These are phyloP conservation scores for Spatholobus suberectus DNA, from an alignment of 306 rosid genomes.

Conservation along the genomic window DNA sequence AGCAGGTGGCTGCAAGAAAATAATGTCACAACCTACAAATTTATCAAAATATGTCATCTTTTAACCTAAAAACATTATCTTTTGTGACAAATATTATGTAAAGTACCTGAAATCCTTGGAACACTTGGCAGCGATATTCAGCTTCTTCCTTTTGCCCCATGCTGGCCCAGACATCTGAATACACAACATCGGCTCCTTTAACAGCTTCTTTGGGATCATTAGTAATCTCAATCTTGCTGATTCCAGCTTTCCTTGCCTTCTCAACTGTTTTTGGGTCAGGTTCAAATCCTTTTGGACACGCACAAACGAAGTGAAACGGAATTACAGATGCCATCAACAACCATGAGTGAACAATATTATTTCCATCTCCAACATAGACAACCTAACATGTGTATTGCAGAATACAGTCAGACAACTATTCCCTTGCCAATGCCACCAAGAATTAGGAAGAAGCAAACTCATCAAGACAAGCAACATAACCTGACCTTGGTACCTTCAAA, in stretches of 20 bases:
- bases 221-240: slow-evolving; percentile 93
- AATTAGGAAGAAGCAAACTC: slow-evolving; percentile 30
- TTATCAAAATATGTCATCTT: neutral
- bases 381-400: slow-evolving; percentile 59
- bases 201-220: slow-evolving; percentile 94
- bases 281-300: slow-evolving; percentile 93
- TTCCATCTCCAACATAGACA: slow-evolving; percentile 98
- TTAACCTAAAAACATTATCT: neutral
- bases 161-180: slow-evolving; percentile 93
- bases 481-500: slow-evolving; percentile 93
- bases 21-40: neutral
- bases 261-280: slow-evolving; percentile 83
- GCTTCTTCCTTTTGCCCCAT: slow-evolving; percentile 99
- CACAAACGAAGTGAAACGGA: slow-evolving; percentile 93
- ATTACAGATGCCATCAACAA: slow-evolving; percentile 84
- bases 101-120: slow-evolving; percentile 89
- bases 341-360: slow-evolving; percentile 98
- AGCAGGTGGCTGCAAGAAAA: neutral
- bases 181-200: slow-evolving; percentile 88
- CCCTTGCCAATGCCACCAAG: slow-evolving; percentile 16
- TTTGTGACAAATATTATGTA: slow-evolving; percentile 2
- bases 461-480: slow-evolving; percentile 36
- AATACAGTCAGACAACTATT: slow-evolving; percentile 33
- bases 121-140: slow-evolving; percentile 72
- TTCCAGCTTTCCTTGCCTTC: slow-evolving; percentile 81